Conservation (phyloP, 345 rosid genomes). For the Salix koriyanagi region DNA sequence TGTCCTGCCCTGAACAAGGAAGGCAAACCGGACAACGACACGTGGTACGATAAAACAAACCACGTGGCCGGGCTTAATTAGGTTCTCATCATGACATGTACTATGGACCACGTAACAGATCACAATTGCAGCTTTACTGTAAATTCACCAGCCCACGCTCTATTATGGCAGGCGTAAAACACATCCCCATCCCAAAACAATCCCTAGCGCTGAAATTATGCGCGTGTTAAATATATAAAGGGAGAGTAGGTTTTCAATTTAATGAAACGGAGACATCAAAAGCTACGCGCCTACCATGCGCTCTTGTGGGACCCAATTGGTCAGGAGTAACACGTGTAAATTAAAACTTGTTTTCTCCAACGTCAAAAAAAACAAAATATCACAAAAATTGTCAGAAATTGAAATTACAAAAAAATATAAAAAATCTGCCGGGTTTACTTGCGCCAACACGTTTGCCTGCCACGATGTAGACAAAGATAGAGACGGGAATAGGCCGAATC, state of each 20-base stretch:
- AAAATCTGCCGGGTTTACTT: constrained; percentile 29
- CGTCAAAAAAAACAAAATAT: not conserved
- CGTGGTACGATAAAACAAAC: constrained; percentile 23
- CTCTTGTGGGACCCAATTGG: constrained; percentile 18
- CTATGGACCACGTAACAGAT: constrained; percentile 21
- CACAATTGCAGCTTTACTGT: not conserved
- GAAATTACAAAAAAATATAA: not conserved
- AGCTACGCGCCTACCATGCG: constrained; percentile 4
- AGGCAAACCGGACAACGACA: constrained; percentile 23
- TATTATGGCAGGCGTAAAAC: not conserved
- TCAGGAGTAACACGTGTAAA: constrained; percentile 16
- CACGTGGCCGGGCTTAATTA: constrained; percentile 31
- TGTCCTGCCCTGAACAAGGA: constrained; percentile 20
- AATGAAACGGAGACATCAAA: not conserved
- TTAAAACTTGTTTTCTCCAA: not conserved
- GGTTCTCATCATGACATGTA: constrained; percentile 23
- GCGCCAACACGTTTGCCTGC: constrained; percentile 41
- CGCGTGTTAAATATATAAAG: not conserved
- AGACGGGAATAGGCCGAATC: constrained; percentile 13
- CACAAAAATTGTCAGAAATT: not conserved
- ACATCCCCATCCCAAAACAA: not conserved
- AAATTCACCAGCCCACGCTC: not conserved
- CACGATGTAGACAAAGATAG: constrained; percentile 34
- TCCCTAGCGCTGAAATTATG: not conserved
- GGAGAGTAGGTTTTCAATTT: not conserved